phyloP scores from a whole-genome alignment of 352 stramenopile species.

The Pythium pyrilobum region DNA sequence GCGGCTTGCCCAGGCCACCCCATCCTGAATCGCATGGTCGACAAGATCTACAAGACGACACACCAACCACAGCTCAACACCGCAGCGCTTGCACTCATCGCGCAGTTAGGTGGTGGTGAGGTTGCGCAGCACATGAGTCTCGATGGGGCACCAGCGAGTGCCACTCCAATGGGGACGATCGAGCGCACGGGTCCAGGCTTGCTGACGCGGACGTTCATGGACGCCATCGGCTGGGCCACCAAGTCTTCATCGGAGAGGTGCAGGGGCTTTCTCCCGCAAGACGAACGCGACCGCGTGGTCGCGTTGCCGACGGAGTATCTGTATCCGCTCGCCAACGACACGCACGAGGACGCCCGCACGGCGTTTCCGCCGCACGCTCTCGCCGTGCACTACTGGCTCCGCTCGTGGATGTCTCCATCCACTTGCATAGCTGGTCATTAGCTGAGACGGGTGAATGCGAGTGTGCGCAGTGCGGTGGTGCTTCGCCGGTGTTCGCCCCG shows the following conservation, averaged over 20 bases:
- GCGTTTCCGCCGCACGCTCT: slow-evolving; percentile 10
- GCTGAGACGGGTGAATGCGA: too few relatives aligned
- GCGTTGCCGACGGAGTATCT: slow-evolving; percentile 29
- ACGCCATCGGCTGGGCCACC: slow-evolving; percentile 30
- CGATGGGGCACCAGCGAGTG: not conserved
- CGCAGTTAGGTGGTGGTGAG: slow-evolving; percentile 10
- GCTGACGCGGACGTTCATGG: slow-evolving; percentile 47
- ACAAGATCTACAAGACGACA: slow-evolving; percentile 17
- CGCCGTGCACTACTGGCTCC: slow-evolving; percentile 45
- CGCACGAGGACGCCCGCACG: not conserved
- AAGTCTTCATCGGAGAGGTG: not conserved
- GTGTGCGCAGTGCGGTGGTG: too few relatives aligned
- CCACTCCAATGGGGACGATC: slow-evolving; percentile 35
- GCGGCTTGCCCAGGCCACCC: slow-evolving; percentile 23
- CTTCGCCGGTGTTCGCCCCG: too few relatives aligned
- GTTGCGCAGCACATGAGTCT: not conserved
- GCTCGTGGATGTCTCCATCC: slow-evolving; percentile 21
- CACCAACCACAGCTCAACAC: slow-evolving; percentile 17
- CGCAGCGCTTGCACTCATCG: slow-evolving; percentile 12
- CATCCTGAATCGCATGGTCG: slow-evolving; percentile 29
- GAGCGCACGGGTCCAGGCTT: slow-evolving; percentile 42
- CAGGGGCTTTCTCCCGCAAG: slow-evolving; percentile 24
- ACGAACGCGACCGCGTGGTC: slow-evolving; percentile 16
- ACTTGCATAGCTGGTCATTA: too few relatives aligned
- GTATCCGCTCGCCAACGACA: slow-evolving; percentile 39